Percentiles rank a stretch among this genome's conserved stretches.
phyloP scores from a whole-genome alignment of 352 stramenopile genomes.

The Peronospora tabacina region DNA sequence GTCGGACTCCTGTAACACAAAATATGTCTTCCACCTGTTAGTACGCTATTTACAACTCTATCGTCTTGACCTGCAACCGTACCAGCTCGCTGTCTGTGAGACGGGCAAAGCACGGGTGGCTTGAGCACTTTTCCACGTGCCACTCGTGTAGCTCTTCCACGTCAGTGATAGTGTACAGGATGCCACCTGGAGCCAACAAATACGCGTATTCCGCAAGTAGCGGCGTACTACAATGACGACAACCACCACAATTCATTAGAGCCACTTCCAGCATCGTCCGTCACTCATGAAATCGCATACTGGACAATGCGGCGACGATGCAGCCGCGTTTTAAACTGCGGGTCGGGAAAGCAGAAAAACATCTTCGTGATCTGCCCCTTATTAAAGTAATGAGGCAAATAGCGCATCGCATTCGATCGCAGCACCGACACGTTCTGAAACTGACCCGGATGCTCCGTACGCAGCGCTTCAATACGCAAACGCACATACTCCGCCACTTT shows the following conservation, averaged over 20 bases:
- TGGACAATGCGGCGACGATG: constrained; percentile 90
- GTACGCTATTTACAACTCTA: not conserved
- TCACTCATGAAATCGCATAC: constrained; percentile 29
- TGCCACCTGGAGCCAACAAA: constrained; percentile 85
- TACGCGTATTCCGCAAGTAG: constrained; percentile 97
- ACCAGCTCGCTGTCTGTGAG: constrained; percentile 85
- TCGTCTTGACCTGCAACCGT: constrained; percentile 8
- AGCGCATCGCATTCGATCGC: constrained; percentile 95
- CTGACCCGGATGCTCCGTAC: constrained; percentile 60
- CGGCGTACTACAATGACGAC: constrained; percentile 47
- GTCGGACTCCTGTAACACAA: constrained; percentile 56
- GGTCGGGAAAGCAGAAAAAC: constrained; percentile 99
- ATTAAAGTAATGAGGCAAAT: constrained; percentile 77
- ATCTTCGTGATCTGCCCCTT: constrained; percentile 91
- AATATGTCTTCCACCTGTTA: not conserved
- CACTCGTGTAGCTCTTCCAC: constrained; percentile 97
- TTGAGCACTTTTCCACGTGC: constrained; percentile 92
- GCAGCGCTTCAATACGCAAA: constrained; percentile 85
- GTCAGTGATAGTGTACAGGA: constrained; percentile 98
- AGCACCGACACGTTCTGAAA: constrained; percentile 95
- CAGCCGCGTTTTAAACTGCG: constrained; percentile 99
- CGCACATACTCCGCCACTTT: constrained; percentile 92
- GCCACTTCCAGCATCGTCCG: not conserved
- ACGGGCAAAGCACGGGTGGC: constrained; percentile 90
- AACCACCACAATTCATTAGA: constrained; percentile 2